Conservation (phyloP, 2,329 filamentous ascomycete species). For the Colletotrichum godetiae region DNA sequence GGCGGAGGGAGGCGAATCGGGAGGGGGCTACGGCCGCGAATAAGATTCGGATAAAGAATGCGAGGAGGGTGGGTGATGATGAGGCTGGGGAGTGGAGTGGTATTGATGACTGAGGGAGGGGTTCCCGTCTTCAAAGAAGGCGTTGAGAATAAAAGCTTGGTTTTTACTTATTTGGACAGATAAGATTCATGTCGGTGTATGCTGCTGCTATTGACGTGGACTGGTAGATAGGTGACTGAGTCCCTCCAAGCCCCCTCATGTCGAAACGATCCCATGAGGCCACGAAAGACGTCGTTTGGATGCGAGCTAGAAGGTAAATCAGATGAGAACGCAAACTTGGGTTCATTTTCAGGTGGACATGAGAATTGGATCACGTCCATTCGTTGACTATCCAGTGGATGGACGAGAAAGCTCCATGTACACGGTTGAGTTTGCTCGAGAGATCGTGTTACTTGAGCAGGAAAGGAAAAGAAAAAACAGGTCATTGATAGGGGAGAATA, state of each 20-base stretch:
- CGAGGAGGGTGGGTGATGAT: constrained; percentile 38
- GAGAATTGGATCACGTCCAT: too few relatives aligned
- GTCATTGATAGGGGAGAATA: too few relatives aligned
- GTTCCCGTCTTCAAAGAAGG: neutral
- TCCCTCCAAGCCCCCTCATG: neutral
- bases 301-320: neutral
- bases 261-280: neutral
- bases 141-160: neutral
- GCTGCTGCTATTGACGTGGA: neutral
- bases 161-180: too few relatives aligned
- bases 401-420: too few relatives aligned
- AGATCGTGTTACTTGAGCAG: too few relatives aligned
- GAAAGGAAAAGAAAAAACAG: too few relatives aligned
- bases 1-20: constrained; percentile 74
- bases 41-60: constrained; percentile 61
- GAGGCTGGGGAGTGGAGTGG: constrained; percentile 59
- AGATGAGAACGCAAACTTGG: neutral
- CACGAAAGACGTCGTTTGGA: neutral
- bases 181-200: neutral
- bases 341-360: too few relatives aligned
- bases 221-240: neutral
- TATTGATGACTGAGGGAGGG: constrained; percentile 53
- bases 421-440: too few relatives aligned
- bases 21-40: constrained; percentile 72
- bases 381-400: too few relatives aligned